Percentiles rank a stretch among this genome's conserved stretches.
Evolutionary conservation across 2,329 filamentous ascomycete genomes (phyloP).

Genomic region (Botrytis aclada): DNA sequence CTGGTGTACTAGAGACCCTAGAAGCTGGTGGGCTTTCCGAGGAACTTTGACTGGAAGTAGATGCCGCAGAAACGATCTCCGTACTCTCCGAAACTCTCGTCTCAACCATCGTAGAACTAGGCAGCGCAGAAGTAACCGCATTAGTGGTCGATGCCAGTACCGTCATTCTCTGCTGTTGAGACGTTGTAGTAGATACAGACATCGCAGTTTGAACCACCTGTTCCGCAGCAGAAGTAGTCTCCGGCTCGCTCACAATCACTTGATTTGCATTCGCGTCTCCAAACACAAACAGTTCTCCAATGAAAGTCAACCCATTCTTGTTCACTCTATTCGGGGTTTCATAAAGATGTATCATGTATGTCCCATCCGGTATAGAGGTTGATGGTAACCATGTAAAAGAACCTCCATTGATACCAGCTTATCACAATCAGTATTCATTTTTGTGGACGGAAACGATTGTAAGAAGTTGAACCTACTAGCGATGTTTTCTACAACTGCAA

Average conservation of each 20-base stretch:
- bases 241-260: neutral
- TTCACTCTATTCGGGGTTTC: constrained; percentile 1
- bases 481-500: neutral
- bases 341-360: neutral
- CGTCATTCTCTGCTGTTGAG: neutral
- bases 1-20: neutral
- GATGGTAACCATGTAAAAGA: neutral
- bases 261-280: neutral
- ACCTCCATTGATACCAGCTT: neutral
- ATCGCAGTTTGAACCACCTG: neutral
- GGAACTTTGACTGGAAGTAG: neutral
- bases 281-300: neutral
- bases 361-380: neutral
- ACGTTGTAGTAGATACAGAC: neutral
- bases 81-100: no score
- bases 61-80: neutral
- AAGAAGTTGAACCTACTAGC: neutral
- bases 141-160: neutral
- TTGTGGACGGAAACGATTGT: neutral
- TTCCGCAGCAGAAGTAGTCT: neutral
- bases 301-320: neutral
- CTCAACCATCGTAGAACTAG: neutral
- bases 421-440: neutral
- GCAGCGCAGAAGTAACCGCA: neutral
- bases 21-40: neutral